These are phyloP conservation scores for Prototheca cutis DNA, from an alignment of 163 green algal genomes.

Conservation along the genomic window DNA sequence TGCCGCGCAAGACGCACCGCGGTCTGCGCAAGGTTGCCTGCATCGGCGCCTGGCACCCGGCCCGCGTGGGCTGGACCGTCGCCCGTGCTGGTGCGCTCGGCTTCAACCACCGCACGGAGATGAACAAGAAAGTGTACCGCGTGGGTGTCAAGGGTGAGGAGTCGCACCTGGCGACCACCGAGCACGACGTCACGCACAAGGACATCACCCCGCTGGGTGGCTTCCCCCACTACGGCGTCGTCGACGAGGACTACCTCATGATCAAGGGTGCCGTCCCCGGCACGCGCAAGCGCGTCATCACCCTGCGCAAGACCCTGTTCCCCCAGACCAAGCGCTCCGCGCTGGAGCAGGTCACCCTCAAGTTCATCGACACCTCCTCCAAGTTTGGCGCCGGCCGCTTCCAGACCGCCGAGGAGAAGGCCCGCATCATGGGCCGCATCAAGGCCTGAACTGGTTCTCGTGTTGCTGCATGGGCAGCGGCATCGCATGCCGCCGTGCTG, in stretches of 20 bases:
- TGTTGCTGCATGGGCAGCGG: no score
- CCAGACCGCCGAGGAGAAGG: conserved; percentile 66
- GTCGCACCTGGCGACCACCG: conserved; percentile 79
- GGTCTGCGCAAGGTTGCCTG: conserved; percentile 99
- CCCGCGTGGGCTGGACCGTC: conserved; percentile 93
- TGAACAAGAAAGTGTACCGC: conserved; percentile 79
- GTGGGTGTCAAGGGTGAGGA: conserved; percentile 88
- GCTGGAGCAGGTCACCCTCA: conserved; percentile 94
- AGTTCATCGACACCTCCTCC: conserved; percentile 94
- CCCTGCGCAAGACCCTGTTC: conserved; percentile 84
- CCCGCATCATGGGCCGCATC: conserved; percentile 32
- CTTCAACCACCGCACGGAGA: conserved; percentile 92
- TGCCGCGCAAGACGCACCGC: conserved; percentile 98
- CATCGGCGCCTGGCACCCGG: conserved; percentile 98
- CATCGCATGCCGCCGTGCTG: no score
- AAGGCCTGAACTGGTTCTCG: no score
- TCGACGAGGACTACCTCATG: conserved; percentile 98
- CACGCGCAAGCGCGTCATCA: conserved; percentile 92
- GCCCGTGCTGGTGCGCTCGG: conserved; percentile 88
- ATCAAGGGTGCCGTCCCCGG: conserved; percentile 89
- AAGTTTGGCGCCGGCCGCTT: conserved; percentile 97
- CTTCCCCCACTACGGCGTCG: conserved; percentile 94
- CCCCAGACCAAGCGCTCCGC: conserved; percentile 81
- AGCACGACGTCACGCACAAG: conserved; percentile 96
- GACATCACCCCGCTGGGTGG: conserved; percentile 98